Conservation (phyloP, 768 basidiomycete genomes). For the Tylopilus rubrobrunneus region DNA sequence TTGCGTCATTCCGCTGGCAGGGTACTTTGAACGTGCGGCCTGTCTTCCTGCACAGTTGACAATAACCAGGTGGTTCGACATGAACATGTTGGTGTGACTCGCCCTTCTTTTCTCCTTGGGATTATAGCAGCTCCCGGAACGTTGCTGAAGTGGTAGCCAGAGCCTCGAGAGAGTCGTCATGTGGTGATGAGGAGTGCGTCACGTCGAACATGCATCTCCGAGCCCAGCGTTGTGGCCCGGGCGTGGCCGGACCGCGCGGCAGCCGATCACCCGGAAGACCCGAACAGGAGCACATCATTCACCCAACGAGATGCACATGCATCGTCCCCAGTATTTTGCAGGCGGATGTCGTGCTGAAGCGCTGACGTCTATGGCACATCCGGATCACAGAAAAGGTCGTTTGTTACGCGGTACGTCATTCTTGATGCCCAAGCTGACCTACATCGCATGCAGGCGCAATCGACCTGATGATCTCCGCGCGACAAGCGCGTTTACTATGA, state of each 20-base stretch:
- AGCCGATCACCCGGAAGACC: conserved; percentile 14
- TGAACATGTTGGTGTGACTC: conserved; percentile 1
- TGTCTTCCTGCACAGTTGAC: conserved; percentile 6
- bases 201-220: conserved; percentile 9
- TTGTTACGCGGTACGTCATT: conserved; percentile 7
- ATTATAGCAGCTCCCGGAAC: neutral
- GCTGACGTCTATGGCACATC: conserved; percentile 6
- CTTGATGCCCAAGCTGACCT: neutral
- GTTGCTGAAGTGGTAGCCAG: conserved; percentile 2
- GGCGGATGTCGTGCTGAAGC: neutral
- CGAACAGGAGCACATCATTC: neutral
- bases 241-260: conserved; percentile 10
- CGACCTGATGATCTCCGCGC: conserved; percentile 1
- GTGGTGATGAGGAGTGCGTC: conserved; percentile 2
- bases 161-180: neutral
- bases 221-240: neutral
- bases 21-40: neutral
- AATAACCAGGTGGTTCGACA: neutral
- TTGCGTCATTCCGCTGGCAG: conserved; percentile 5
- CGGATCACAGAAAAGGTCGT: conserved; percentile 7
- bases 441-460: neutral
- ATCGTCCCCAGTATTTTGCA: neutral
- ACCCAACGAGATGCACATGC: conserved; percentile 1
- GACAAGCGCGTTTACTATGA: neutral
- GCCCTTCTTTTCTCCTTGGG: conserved; percentile 6